Percentiles rank a stretch among this genome's conserved stretches.
These are phyloP conservation scores for Tympanopsis confertula DNA, from an alignment of 2,329 filamentous ascomycete species.

Conservation along the genomic window DNA sequence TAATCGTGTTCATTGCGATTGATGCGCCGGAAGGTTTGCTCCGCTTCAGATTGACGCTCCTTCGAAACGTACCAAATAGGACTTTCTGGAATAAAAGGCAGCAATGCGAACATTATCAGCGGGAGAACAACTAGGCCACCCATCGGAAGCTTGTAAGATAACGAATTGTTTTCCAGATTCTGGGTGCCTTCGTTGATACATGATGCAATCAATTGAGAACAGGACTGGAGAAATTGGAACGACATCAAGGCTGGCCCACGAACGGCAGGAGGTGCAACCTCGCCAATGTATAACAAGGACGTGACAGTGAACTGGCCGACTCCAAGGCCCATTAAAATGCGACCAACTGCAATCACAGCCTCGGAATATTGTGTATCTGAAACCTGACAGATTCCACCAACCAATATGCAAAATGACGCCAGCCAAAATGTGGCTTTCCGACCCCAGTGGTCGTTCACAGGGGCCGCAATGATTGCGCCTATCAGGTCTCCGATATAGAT, in stretches of 20 bases:
- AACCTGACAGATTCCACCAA: conserved; percentile 14
- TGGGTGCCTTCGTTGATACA: conserved; percentile 14
- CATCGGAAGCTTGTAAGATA: conserved; percentile 15
- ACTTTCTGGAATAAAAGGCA: conserved; percentile 13
- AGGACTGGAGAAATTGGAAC: conserved; percentile 18
- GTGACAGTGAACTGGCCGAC: conserved; percentile 18
- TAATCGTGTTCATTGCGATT: conserved; percentile 17
- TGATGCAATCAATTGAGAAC: conserved; percentile 15
- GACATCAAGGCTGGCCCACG: conserved; percentile 17
- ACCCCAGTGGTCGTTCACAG: conserved; percentile 22
- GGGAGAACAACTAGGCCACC: conserved; percentile 13
- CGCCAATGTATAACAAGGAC: conserved; percentile 17
- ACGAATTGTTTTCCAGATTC: conserved; percentile 10
- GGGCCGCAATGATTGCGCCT: conserved; percentile 19
- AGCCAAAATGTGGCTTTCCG: conserved; percentile 19
- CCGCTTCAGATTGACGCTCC: conserved; percentile 13
- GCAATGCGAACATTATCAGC: conserved; percentile 9
- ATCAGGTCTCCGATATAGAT: conserved; percentile 26
- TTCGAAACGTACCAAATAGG: conserved; percentile 19
- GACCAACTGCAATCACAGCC: conserved; percentile 12
- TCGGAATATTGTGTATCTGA: conserved; percentile 6
- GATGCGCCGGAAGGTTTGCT: conserved; percentile 18
- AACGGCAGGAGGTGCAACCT: conserved; percentile 13
- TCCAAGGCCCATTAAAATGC: conserved; percentile 14
- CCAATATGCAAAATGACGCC: conserved; percentile 18